phyloP scores from a whole-genome alignment of 2,329 filamentous ascomycete genomes.

The Diaporthe sp. region DNA sequence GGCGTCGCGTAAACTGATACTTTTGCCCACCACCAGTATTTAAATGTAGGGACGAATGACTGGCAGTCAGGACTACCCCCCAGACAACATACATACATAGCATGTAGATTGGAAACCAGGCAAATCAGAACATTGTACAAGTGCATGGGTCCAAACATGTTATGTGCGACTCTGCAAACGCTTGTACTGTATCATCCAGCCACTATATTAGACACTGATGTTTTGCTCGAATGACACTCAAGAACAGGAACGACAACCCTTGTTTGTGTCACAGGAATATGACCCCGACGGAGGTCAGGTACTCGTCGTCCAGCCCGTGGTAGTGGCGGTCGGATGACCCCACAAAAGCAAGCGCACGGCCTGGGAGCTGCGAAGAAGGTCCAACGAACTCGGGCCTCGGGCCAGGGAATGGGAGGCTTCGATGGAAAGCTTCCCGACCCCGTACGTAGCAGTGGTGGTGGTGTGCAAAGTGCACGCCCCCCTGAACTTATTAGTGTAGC shows the following conservation, averaged over 20 bases:
- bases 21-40: neutral
- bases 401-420: conserved; percentile 1
- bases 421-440: conserved; percentile 1
- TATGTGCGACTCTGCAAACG: neutral
- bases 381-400: conserved; percentile 1
- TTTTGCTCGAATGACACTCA: neutral
- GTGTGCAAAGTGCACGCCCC: conserved; percentile 15
- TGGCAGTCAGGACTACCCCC: too few relatives aligned
- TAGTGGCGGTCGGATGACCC: conserved; percentile 21
- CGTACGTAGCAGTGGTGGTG: conserved; percentile 3
- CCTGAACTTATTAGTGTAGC: conserved; percentile 3
- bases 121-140: neutral
- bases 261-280: neutral
- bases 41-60: neutral
- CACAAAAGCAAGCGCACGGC: conserved; percentile 9
- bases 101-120: neutral
- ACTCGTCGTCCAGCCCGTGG: neutral
- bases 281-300: neutral
- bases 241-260: neutral
- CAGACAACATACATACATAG: too few relatives aligned
- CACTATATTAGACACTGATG: neutral
- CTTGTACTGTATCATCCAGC: neutral
- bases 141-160: neutral
- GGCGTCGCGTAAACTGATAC: neutral
- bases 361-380: conserved; percentile 10